These are phyloP conservation scores for Aspergillus carlsbadensis DNA, from an alignment of 495 filamentous ascomycete species.

Conservation along the genomic window DNA sequence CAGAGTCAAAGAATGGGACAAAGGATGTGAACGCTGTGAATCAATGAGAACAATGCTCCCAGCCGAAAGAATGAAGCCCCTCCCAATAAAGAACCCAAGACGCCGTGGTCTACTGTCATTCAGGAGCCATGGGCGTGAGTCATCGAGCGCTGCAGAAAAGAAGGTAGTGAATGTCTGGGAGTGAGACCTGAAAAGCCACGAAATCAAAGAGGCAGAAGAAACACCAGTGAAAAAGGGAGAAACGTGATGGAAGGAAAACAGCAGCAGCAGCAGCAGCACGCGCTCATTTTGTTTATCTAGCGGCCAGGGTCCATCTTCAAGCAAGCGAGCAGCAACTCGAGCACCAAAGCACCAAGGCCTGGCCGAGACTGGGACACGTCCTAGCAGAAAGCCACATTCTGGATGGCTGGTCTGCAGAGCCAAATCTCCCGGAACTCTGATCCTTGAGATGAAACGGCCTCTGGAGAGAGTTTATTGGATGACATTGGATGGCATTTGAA, in stretches of 20 bases:
- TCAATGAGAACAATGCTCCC: conserved; percentile 15
- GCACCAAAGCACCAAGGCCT: background rate
- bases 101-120: conserved; percentile 6
- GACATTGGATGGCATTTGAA: conserved; percentile 5
- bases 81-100: conserved; percentile 1
- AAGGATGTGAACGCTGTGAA: conserved; percentile 8
- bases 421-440: conserved; percentile 7
- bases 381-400: background rate
- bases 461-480: conserved; percentile 5
- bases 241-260: background rate
- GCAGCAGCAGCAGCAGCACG: background rate
- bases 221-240: no score
- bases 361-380: background rate
- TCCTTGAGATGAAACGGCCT: background rate
- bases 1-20: background rate
- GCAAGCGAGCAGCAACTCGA: background rate
- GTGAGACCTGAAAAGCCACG: background rate
- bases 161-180: background rate
- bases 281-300: conserved; percentile 6
- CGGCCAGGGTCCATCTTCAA: background rate
- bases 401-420: conserved; percentile 6
- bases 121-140: conserved; percentile 10
- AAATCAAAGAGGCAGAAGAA: background rate
- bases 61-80: conserved; percentile 6
- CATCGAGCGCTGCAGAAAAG: background rate